Base-by-base conservation (phyloP, 2,329 filamentous ascomycete species). In the Rhynchosporium agropyri region DNA sequence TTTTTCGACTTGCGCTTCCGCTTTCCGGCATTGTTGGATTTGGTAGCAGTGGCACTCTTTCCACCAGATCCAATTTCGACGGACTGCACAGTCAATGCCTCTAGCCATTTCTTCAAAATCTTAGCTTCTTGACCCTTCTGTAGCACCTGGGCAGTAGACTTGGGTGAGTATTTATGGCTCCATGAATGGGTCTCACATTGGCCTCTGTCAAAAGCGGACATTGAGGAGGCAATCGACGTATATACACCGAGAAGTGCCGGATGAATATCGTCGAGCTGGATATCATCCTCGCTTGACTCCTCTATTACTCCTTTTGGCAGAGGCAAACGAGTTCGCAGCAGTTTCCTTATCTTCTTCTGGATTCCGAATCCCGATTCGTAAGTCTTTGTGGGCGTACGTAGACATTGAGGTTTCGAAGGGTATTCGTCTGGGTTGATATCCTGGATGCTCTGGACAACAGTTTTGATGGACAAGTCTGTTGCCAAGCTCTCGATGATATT, bases 81-180 rank as follows among this genome's bases (percentile, higher is more conserved):
- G 4, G 91, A 83, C 65, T 89, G 85, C 0, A 99, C 87, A 63
- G 86, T 89, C 51, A 97, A 81, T 40, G 83, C 86, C 63, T 85
- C 81, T 7, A 99, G 79, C 95, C 95, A 99, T 64, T 94, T 85
- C 62, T 87, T 88, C 29, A 99, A 77, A 8, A 94, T 78, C 1
- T 80, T 72, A 1, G 86, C 86, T 74, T 97, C 91, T 50, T 80
- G 83, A 2, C 89, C 89, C 15, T 79, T 75, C 71, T 97, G 93
- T 10, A 99, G 79, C 0, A 98, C 87, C 63, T 94, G 86, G 3
- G 79, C 79, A 2, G 91, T 87, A 42, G 77, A 79, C 31, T 75
- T 77, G 0, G 95, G 95, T 0, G 90, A 85, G 76, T 98, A 97
- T 72, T 98, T 97, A 46, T 94, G 88, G 1, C 81, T 75, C 95